Percentiles rank a stretch among this genome's conserved stretches.
These are phyloP conservation scores for Paragyromitra xinjiangensis DNA, from an alignment of 495 filamentous ascomycete genomes.

Conservation along the genomic window DNA sequence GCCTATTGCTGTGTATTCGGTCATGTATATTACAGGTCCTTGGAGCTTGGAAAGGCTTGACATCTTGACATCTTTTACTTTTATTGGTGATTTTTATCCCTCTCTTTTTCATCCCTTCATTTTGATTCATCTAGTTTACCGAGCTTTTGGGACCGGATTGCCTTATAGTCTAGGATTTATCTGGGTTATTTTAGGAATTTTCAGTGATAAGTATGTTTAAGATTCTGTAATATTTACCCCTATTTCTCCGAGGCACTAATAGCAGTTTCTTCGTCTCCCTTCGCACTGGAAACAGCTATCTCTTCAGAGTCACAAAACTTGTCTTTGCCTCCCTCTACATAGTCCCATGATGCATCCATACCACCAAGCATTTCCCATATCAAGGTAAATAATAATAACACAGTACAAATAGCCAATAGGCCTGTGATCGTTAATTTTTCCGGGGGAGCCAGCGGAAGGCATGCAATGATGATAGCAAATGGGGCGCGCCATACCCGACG, in stretches of 20 bases:
- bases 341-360: slow-evolving; percentile 16
- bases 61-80: too few species aligned
- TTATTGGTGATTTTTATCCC: too few species aligned
- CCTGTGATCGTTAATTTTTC: slow-evolving; percentile 18
- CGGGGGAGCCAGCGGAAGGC: slow-evolving; percentile 6
- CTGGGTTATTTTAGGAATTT: not conserved
- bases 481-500: slow-evolving; percentile 24
- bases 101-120: too few species aligned
- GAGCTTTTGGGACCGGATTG: too few species aligned
- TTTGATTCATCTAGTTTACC: too few species aligned
- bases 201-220: not conserved
- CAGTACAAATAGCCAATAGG: slow-evolving; percentile 19
- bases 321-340: slow-evolving; percentile 10
- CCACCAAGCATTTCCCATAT: slow-evolving; percentile 32
- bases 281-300: not conserved
- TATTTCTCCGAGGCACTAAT: not conserved
- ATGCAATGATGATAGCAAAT: slow-evolving; percentile 17
- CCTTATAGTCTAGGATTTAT: too few species aligned
- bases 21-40: too few species aligned
- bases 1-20: too few species aligned
- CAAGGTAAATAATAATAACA: slow-evolving; percentile 8
- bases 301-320: slow-evolving; percentile 5
- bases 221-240: not conserved
- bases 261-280: not conserved
- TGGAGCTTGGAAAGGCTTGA: too few species aligned